Conservation (phyloP, 768 basidiomycete species). For the Tubosaeta sp. region DNA sequence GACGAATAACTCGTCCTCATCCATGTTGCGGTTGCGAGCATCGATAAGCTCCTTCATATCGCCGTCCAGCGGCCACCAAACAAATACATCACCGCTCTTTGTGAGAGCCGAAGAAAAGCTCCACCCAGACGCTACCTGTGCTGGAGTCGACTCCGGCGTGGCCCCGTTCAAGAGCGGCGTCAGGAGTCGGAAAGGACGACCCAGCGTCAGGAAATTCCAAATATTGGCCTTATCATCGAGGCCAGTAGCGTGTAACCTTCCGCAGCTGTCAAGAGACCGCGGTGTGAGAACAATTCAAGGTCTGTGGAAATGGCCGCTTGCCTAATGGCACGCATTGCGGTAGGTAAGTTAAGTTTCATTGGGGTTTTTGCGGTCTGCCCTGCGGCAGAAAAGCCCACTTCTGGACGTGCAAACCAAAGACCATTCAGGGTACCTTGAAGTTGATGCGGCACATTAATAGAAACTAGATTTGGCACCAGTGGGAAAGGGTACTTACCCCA, state of each 20-base stretch:
- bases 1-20: slow-evolving; percentile 34
- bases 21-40: slow-evolving; percentile 42
- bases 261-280: slow-evolving; percentile 50
- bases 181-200: slow-evolving; percentile 63
- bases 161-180: slow-evolving; percentile 37
- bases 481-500: slow-evolving; percentile 55
- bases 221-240: slow-evolving; percentile 57
- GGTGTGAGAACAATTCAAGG: slow-evolving; percentile 9
- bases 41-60: slow-evolving; percentile 36
- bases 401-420: slow-evolving; percentile 32
- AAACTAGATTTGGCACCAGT: background rate
- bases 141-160: slow-evolving; percentile 44
- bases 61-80: slow-evolving; percentile 67
- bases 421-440: slow-evolving; percentile 59
- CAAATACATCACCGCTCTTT: slow-evolving; percentile 63
- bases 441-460: slow-evolving; percentile 21
- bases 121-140: slow-evolving; percentile 81
- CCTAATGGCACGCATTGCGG: slow-evolving; percentile 63
- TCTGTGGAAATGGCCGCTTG: slow-evolving; percentile 19
- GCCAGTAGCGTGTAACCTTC: slow-evolving; percentile 65
- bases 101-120: slow-evolving; percentile 70
- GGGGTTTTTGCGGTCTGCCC: slow-evolving; percentile 50
- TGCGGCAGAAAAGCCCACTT: slow-evolving; percentile 55
- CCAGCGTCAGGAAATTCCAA: slow-evolving; percentile 78
- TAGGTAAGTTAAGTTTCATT: slow-evolving; percentile 54